Base-by-base conservation (phyloP, 495 filamentous ascomycete species). In the Penicilliopsis zonata region DNA sequence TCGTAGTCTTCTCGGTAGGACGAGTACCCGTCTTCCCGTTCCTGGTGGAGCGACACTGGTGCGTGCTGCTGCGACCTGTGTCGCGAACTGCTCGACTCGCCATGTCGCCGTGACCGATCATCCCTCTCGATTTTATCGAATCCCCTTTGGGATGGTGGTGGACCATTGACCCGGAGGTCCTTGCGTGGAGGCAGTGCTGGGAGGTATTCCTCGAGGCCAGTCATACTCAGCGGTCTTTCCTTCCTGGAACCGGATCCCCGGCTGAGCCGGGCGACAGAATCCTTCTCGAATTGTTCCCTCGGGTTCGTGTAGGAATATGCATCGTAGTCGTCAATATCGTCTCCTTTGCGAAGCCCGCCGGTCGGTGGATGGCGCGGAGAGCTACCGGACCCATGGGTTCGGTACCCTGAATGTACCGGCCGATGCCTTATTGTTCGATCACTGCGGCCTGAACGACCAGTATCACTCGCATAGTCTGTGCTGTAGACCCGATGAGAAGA, bases 261-360 rank as follows among this genome's bases (percentile, higher is more conserved):
- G 23, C 53, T 56, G 31, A 53, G 51, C 35, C 65, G 52, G 35
- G 56, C 52, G 53, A 61, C 49, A 54, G 73, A 61, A 37, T 85
- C 80, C 28, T 74, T 74, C 24, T 80, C 66, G 20, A 74, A 78
- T 30, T 81, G 59, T 37, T 84, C 79, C 40, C 72, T 64, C 6
- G 76, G 72, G 16, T 72, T 78, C 3, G 79, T 84, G 40, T 84
- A 85, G 29, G 80, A 78, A 44, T 76, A 84, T 1, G 74, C 74
- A 44, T 63, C 50, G 28, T 57, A 56, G 24, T 76, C 64, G 23
- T 78, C 75, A 31, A 75, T 70, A 46, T 77, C 77, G 30, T 78
- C 72, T 9, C 67, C 55, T 21, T 70, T 63, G 27, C 53, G 47
- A 30, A 52, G 37, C 5, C 49, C 49, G 14, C 47, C 49, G 10